These are phyloP conservation scores for Alternaria gansuensis DNA, from an alignment of 2,329 filamentous ascomycete species.

Conservation along the genomic window DNA sequence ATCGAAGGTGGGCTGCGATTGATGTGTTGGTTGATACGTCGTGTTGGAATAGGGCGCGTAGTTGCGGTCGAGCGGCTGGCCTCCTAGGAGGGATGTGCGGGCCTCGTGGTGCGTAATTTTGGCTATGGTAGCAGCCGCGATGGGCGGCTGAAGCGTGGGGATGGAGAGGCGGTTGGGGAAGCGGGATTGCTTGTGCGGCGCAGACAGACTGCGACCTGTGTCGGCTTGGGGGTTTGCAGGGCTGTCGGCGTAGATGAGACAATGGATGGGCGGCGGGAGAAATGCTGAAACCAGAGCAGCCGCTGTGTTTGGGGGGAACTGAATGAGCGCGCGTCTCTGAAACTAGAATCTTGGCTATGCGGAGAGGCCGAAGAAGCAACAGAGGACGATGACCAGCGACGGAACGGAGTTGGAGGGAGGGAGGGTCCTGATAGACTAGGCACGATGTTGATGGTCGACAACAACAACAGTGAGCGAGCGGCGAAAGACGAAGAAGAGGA, in stretches of 20 bases:
- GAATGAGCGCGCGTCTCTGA: constrained; percentile 36
- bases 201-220: constrained; percentile 26
- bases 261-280: constrained; percentile 13
- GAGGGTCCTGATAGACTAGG: not conserved
- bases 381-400: not conserved
- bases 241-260: constrained; percentile 46
- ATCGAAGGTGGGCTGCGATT: constrained; percentile 52
- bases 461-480: constrained; percentile 11
- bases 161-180: constrained; percentile 28
- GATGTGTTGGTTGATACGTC: constrained; percentile 54
- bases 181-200: constrained; percentile 19
- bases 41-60: constrained; percentile 55
- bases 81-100: constrained; percentile 67
- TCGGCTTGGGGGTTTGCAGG: constrained; percentile 29
- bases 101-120: constrained; percentile 67
- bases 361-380: constrained; percentile 31
- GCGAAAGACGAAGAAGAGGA: constrained; percentile 2
- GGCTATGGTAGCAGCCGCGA: constrained; percentile 49
- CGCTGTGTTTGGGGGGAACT: constrained; percentile 22
- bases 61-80: constrained; percentile 62
- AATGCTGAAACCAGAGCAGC: constrained; percentile 33
- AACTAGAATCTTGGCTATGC: constrained; percentile 39
- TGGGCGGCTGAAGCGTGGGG: constrained; percentile 44
- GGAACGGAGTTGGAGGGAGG: not conserved
- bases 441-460: not conserved